Conservation (phyloP, 2,329 filamentous ascomycete species). For the Myriangium duriaei region DNA sequence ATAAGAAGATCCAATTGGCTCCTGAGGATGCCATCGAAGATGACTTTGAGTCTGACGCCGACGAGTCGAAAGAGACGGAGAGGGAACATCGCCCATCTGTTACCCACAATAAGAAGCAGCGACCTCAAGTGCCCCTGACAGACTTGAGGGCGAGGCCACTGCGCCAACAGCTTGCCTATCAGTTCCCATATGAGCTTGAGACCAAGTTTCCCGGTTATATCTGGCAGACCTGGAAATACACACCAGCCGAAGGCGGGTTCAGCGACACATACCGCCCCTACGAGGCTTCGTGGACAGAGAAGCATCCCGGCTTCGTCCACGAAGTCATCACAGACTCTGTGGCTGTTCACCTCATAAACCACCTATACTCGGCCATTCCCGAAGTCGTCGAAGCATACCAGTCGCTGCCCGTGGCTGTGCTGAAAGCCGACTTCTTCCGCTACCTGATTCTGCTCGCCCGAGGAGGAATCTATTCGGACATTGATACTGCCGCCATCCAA, state of each 20-base stretch:
- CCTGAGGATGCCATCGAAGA: constrained; percentile 13
- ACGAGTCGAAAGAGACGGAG: constrained; percentile 13
- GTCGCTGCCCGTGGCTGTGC: constrained; percentile 35
- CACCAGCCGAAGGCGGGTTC: constrained; percentile 66
- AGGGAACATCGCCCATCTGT: constrained; percentile 5
- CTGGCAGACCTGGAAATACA: constrained; percentile 97
- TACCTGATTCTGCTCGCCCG: constrained; percentile 62
- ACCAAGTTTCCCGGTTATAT: constrained; percentile 91
- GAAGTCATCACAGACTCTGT: constrained; percentile 92
- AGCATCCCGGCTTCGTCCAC: constrained; percentile 85
- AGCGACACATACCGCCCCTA: constrained; percentile 60
- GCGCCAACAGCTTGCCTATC: constrained; percentile 72
- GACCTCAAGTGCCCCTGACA: constrained; percentile 50
- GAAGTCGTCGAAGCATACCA: constrained; percentile 39
- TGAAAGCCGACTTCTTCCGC: constrained; percentile 55
- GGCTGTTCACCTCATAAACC: constrained; percentile 64
- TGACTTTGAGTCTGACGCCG: neutral
- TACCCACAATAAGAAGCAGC: constrained; percentile 27
- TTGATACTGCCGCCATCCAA: constrained; percentile 78
- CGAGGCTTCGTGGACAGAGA: constrained; percentile 78
- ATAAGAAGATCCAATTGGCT: constrained; percentile 20
- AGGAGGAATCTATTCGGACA: constrained; percentile 66
- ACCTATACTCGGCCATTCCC: constrained; percentile 65
- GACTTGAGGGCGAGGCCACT: constrained; percentile 62
- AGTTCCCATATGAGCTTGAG: constrained; percentile 85